Percentiles rank a stretch among this genome's conserved stretches.
Conservation (phyloP, 1,284 basidiomycete genomes). For the Apiotrichum siamense region DNA sequence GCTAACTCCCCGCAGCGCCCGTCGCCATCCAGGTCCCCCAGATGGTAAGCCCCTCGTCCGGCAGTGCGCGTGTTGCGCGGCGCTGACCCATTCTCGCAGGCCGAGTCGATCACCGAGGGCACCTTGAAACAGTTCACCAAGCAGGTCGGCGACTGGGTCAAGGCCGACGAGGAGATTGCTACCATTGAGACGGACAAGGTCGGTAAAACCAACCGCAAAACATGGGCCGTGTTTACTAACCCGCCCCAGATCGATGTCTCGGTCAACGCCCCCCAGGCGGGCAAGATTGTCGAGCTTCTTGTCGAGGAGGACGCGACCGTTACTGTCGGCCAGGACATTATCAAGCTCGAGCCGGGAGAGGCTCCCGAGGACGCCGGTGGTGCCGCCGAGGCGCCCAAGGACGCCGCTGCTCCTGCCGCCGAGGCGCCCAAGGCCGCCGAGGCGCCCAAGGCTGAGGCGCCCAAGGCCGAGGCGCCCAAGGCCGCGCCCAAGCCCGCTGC, state of each 20-base stretch:
- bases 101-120: conserved; percentile 96
- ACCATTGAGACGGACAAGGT: conserved; percentile 99
- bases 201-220: conserved; percentile 8
- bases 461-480: conserved; percentile 5
- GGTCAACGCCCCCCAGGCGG: conserved; percentile 86
- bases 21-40: conserved; percentile 80
- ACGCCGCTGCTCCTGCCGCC: conserved; percentile 29
- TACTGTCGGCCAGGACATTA: conserved; percentile 88
- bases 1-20: conserved; percentile 3
- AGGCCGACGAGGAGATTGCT: conserved; percentile 90
- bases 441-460: conserved; percentile 9
- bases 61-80: background rate
- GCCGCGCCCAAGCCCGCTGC: conserved; percentile 16
- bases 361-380: conserved; percentile 38
- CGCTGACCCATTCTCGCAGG: conserved; percentile 44
- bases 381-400: conserved; percentile 1
- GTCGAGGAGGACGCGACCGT: conserved; percentile 93
- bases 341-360: conserved; percentile 82
- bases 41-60: conserved; percentile 54
- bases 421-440: conserved; percentile 39
- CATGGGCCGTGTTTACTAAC: background rate
- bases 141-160: conserved; percentile 85
- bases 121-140: conserved; percentile 95
- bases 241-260: conserved; percentile 81
- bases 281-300: conserved; percentile 79